Evolutionary conservation across 768 basidiomycete species (phyloP), one percentile per base, ranked within the genome.

Genomic region (Collybiopsis confluens): DNA sequence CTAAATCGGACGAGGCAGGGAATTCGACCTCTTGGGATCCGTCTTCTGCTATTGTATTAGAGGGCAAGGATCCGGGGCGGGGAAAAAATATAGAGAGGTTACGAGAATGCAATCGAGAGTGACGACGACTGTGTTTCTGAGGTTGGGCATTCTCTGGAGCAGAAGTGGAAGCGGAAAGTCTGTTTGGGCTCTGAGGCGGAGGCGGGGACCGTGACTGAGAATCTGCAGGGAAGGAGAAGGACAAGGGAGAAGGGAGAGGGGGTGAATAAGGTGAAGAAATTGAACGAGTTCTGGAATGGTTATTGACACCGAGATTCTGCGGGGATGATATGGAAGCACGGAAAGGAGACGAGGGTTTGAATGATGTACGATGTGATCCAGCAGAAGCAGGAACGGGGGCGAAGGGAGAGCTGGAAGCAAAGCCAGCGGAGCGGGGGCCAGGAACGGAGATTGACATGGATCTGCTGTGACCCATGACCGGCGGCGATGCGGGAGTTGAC

Each of bases 11-110:
- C 30, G 69, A 68, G 30, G 57, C 74, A 49, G 77, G 70, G 3
- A 78, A 61, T 33, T 73, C 74, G 6, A 77, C 58, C 61, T 83
- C 81, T 61, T 85, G 81, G 0, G 69, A 65, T 28, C 81, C 83
- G 62, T 89, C 86, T 66, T 91, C 87, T 3, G 81, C 75, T 41
- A 90, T 90, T 13, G 83, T 74, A 7, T 77, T 73, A 0, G 78
- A 70, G 0, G 83, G 80, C 1, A 81, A 62, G 2, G 81, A 73
- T 2, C 87, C 90, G 0, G 90, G 90, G 30, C 85, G 80, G 15
- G 94, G 94, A 61, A 97, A 97, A 77, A 87, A 96, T 16, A 96
- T 75, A 1, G 92, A 95, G 2, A 97, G 73, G 62, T 98, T 98
- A 43, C 93, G 83, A 0, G 93, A 94, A 64, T 97, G 93, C 16